Percentiles rank a stretch among this genome's conserved stretches.
These are phyloP conservation scores for Hyaloscypha variabilis DNA, from an alignment of 495 filamentous ascomycete genomes.

Conservation along the genomic window DNA sequence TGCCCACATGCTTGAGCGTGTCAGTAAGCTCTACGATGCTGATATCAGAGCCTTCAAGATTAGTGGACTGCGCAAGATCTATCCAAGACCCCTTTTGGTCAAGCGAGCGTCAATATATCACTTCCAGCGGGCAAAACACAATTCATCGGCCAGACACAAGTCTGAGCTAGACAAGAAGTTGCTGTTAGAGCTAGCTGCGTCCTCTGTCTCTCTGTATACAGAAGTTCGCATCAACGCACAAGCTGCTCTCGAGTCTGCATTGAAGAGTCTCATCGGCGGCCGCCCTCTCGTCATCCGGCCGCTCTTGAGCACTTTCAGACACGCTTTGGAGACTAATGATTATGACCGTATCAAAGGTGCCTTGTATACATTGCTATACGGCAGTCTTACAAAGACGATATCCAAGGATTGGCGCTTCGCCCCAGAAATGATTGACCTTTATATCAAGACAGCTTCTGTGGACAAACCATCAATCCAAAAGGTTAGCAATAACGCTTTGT, in stretches of 20 bases:
- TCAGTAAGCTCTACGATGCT: constrained; percentile 76
- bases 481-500: constrained; percentile 77
- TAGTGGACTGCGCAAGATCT: constrained; percentile 87
- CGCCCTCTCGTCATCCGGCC: constrained; percentile 86
- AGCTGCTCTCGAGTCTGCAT: constrained; percentile 85
- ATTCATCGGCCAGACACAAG: constrained; percentile 81
- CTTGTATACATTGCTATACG: constrained; percentile 86
- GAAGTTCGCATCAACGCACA: constrained; percentile 95
- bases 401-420: constrained; percentile 92
- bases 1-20: constrained; percentile 88
- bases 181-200: constrained; percentile 86
- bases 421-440: constrained; percentile 80
- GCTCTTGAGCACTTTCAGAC: constrained; percentile 75
- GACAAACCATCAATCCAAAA: constrained; percentile 95
- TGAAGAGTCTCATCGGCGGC: constrained; percentile 88
- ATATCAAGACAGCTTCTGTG: constrained; percentile 84
- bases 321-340: constrained; percentile 80
- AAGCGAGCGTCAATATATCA: constrained; percentile 94
- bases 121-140: constrained; percentile 88
- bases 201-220: constrained; percentile 90
- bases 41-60: constrained; percentile 94
- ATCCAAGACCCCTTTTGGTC: constrained; percentile 85
- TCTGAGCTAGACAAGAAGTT: constrained; percentile 83
- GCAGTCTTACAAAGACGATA: constrained; percentile 84
- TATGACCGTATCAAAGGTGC: constrained; percentile 91